Percentiles rank a stretch among this genome's conserved stretches.
Conservation (phyloP, 1,139 yeast species). For the Kluyveromyces sp. region DNA sequence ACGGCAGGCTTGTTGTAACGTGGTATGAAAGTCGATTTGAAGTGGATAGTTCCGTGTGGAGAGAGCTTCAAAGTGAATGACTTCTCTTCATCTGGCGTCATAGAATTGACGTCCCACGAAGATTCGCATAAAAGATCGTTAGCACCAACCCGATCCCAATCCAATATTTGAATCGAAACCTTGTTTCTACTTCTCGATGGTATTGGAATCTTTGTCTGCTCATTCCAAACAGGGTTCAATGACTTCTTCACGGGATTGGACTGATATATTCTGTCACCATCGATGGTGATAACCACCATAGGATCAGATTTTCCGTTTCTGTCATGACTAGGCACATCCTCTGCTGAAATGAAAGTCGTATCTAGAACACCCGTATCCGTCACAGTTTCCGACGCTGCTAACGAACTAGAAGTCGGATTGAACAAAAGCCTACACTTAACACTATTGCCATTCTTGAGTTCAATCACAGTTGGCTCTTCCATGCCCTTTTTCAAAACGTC, state of each 20-base stretch:
- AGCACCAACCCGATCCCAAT: slow-evolving; percentile 73
- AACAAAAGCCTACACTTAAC: slow-evolving; percentile 49
- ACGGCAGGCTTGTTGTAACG: slow-evolving; percentile 58
- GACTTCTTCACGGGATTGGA: slow-evolving; percentile 60
- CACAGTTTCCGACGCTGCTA: slow-evolving; percentile 54
- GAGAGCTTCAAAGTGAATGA: slow-evolving; percentile 45
- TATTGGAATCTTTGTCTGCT: slow-evolving; percentile 48
- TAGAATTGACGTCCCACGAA: slow-evolving; percentile 41
- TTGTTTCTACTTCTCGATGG: slow-evolving; percentile 54
- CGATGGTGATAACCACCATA: slow-evolving; percentile 43
- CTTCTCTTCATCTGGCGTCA: slow-evolving; percentile 42
- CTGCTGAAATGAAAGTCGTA: slow-evolving; percentile 51
- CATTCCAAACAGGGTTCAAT: slow-evolving; percentile 66
- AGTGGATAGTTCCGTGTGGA: slow-evolving; percentile 53
- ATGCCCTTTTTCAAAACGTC: slow-evolving; percentile 48
- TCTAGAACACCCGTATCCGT: slow-evolving; percentile 59
- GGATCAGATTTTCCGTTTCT: slow-evolving; percentile 76
- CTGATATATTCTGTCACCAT: slow-evolving; percentile 48
- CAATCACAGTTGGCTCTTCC: slow-evolving; percentile 41
- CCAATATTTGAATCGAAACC: slow-evolving; percentile 47
- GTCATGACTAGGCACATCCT: slow-evolving; percentile 50
- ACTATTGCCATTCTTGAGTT: slow-evolving; percentile 37
- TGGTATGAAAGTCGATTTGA: slow-evolving; percentile 54
- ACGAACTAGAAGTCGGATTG: slow-evolving; percentile 48
- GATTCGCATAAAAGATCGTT: slow-evolving; percentile 54